Base-by-base conservation (phyloP, 164 flowering plant genomes). In the Aristolochia contorta region DNA sequence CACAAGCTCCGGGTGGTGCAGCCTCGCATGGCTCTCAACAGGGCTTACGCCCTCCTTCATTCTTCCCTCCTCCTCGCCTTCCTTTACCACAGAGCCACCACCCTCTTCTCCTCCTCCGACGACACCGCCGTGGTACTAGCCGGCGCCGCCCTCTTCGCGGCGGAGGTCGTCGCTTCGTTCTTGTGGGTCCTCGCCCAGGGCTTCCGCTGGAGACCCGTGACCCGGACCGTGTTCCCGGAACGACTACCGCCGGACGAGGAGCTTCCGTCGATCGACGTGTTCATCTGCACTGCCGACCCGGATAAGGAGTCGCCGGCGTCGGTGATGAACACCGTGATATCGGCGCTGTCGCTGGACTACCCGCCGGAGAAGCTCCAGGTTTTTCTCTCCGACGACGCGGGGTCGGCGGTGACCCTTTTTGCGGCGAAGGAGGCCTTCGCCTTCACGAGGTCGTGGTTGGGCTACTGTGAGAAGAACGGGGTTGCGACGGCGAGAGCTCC, bases 261-360 rank as follows among this genome's bases (percentile, higher is more conserved):
- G 21, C 76, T 82, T 0, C 91, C 91, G 20, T 61, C 43, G 0
- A 55, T 82, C 10, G 91, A 85, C 37, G 82, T 82, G 54, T 77
- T 85, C 54, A 63, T 85, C 14, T 83, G 79, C 74, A 85, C 86
- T 0, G 83, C 83, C 0, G 91, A 85, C 61, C 83, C 87, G 4
- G 57, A 33, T 46, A 77, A 66, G 68, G 91, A 85, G 73, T 84
- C 84, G 1, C 66, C 79, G 1, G 3, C 81, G 12, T 77, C 61
- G 24, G 87, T 83, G 54, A 77, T 84, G 85, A 88, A 84, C 79
- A 88, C 91, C 1, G 80, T 85, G 22, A 9, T 88, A 22, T 85
- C 96, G 8, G 80, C 84, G 18, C 76, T 88, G 85, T 76, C 83
- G 0, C 57, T 85, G 54, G 86, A 88, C 52, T 85, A 84, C 27